Conservation (phyloP, 805 yeast species). For the Sugiyamaella chiloensis region DNA sequence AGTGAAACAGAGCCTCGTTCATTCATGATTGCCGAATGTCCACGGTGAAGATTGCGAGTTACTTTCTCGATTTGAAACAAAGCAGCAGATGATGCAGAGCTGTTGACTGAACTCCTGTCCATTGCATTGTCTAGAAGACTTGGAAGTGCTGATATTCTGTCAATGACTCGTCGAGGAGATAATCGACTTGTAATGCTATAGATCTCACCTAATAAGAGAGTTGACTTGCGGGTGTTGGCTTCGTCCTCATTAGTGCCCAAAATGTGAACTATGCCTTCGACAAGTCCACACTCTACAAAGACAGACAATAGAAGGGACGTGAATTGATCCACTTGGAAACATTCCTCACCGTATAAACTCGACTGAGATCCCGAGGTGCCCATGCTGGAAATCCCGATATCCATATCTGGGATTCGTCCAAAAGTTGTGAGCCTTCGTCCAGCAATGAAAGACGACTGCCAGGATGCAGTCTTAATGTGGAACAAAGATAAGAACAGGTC, state of each 20-base stretch:
- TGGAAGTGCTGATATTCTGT: slow-evolving; percentile 25
- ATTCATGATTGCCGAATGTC: neutral
- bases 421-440: slow-evolving; percentile 27
- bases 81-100: slow-evolving; percentile 36
- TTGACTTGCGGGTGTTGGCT: slow-evolving; percentile 54
- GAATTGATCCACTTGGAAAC: slow-evolving; percentile 51
- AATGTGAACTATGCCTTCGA: slow-evolving; percentile 44
- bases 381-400: neutral
- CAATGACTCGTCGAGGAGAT: slow-evolving; percentile 48
- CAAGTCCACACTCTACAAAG: slow-evolving; percentile 54
- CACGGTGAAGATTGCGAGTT: slow-evolving; percentile 25
- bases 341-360: neutral
- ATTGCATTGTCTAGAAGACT: slow-evolving; percentile 29
- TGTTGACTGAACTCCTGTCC: slow-evolving; percentile 12
- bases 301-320: slow-evolving; percentile 57
- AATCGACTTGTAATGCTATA: slow-evolving; percentile 50
- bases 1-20: slow-evolving; percentile 4
- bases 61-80: slow-evolving; percentile 46
- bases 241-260: slow-evolving; percentile 44
- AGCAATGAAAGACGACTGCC: slow-evolving; percentile 41
- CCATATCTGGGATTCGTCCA: slow-evolving; percentile 32
- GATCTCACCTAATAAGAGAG: slow-evolving; percentile 62
- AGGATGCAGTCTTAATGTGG: slow-evolving; percentile 55
- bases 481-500: slow-evolving; percentile 71
- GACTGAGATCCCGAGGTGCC: neutral